Percentiles rank a stretch among this genome's conserved stretches.
phyloP scores from a whole-genome alignment of 1,284 basidiomycete genomes.

The Malassezia brasiliensis region DNA sequence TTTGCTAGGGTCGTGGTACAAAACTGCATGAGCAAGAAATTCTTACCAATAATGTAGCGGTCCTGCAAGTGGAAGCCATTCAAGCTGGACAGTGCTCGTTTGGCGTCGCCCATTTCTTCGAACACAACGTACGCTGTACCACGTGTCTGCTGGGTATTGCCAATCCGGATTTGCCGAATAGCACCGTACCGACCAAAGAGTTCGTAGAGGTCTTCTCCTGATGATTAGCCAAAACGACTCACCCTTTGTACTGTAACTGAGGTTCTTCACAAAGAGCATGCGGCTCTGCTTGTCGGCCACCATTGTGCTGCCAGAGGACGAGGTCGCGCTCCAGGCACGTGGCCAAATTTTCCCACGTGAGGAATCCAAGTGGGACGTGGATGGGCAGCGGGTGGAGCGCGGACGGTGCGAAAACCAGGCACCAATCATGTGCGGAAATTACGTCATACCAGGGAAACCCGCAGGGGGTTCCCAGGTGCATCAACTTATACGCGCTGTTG shows the following conservation, averaged over 20 bases:
- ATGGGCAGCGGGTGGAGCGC: neutral
- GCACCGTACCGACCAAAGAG: slow-evolving; percentile 94
- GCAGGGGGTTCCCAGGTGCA: no score
- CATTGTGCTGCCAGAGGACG: neutral
- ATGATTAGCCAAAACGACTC: slow-evolving; percentile 11
- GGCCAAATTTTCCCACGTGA: neutral
- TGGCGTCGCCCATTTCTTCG: slow-evolving; percentile 53
- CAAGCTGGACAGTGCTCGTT: slow-evolving; percentile 87
- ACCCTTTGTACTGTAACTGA: slow-evolving; percentile 77
- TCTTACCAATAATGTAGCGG: slow-evolving; percentile 65
- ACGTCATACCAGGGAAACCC: neutral
- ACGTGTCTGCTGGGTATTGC: slow-evolving; percentile 78
- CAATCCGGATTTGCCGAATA: slow-evolving; percentile 87
- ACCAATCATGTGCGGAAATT: neutral
- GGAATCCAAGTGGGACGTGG: no score
- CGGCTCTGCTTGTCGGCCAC: slow-evolving; percentile 20
- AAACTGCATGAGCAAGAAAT: slow-evolving; percentile 53
- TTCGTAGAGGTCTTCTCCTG: slow-evolving; percentile 85
- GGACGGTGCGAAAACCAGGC: neutral
- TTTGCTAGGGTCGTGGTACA: slow-evolving; percentile 94
- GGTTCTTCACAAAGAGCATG: slow-evolving; percentile 54
- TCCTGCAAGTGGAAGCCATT: slow-evolving; percentile 98
- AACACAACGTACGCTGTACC: slow-evolving; percentile 81
- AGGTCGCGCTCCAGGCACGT: neutral
- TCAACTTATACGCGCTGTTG: neutral